Evolutionary conservation across 352 stramenopile species (phyloP), one percentile per base, ranked within the genome.

Genomic region (Globisporangium spinosum): DNA sequence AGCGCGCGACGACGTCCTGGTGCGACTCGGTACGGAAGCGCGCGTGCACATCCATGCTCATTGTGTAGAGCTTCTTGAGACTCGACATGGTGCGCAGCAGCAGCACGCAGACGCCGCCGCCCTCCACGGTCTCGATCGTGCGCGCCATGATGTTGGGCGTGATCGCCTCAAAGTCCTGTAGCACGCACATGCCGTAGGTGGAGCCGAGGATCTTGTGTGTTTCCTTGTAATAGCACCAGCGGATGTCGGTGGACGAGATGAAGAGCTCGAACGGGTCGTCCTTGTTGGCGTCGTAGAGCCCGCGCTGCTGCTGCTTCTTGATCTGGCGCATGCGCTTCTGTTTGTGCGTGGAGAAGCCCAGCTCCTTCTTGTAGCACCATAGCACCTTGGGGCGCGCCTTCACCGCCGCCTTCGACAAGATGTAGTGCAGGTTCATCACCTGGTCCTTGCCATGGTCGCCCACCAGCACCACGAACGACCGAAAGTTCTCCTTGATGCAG

Each of bases 331-430:
- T 97, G 75, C 90, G 85, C 75, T 97, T 97, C 76, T 98, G 91
- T 69, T 93, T 93, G 77, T 99, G 97, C 62, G 97, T 99, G 15
- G 95, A 99, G 77, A 99, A 99, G 32, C 98, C 98, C 57, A 99
- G 84, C 80, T 99, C 97, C 73, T 99, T 99, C 76, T 99, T 99
- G 89, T 99, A 99, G 79, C 97, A 99, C 98, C 98, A 99, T 8
- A 99, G 79, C 54, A 99, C 97, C 63, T 94, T 97, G 13, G 97
- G 96, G 20, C 97, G 92, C 34, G 95, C 91, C 70, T 98, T 97
- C 32, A 99, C 90, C 20, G 92, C 89, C 12, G 95, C 92, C 77
- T 98, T 98, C 58, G 89, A 94, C 43, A 99, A 79, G 68, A 99
- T 99, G 74, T 99, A 98, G 81, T 99, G 97, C 65, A 99, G 81